phyloP scores from a whole-genome alignment of 2,329 filamentous ascomycete genomes.

The Alternaria atra region DNA sequence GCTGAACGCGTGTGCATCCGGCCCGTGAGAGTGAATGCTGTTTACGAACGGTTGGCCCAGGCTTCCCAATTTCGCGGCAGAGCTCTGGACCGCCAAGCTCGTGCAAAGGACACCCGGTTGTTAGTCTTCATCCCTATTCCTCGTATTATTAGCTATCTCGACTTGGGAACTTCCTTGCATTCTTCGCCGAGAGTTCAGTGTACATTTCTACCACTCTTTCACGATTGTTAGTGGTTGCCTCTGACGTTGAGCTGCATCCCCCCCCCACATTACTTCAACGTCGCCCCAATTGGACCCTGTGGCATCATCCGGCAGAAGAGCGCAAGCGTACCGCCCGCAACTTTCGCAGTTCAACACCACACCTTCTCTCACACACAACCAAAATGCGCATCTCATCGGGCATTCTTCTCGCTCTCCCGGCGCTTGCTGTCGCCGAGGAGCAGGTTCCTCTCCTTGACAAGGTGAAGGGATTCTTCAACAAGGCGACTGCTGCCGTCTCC shows the following conservation, averaged over 20 bases:
- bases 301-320: conserved; percentile 32
- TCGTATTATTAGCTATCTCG: conserved; percentile 8
- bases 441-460: conserved; percentile 70
- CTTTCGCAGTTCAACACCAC: conserved; percentile 13
- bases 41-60: conserved; percentile 16
- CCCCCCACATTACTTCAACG: conserved; percentile 31
- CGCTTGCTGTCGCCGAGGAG: conserved; percentile 62
- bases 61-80: conserved; percentile 18
- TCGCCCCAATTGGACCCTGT: conserved; percentile 30
- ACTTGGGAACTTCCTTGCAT: not conserved
- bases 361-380: conserved; percentile 33
- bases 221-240: conserved; percentile 16
- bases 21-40: conserved; percentile 1
- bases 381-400: conserved; percentile 63
- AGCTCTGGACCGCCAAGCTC: conserved; percentile 14
- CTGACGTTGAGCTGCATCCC: conserved; percentile 22
- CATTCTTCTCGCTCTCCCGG: conserved; percentile 62
- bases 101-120: conserved; percentile 3
- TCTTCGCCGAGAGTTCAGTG: not conserved
- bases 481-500: conserved; percentile 65
- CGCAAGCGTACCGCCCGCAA: conserved; percentile 14
- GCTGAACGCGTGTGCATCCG: not conserved
- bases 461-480: conserved; percentile 63
- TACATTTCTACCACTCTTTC: conserved; percentile 16
- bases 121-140: conserved; percentile 16